Conservation (phyloP, 2,329 filamentous ascomycete species). For the Botrytis paeoniae region DNA sequence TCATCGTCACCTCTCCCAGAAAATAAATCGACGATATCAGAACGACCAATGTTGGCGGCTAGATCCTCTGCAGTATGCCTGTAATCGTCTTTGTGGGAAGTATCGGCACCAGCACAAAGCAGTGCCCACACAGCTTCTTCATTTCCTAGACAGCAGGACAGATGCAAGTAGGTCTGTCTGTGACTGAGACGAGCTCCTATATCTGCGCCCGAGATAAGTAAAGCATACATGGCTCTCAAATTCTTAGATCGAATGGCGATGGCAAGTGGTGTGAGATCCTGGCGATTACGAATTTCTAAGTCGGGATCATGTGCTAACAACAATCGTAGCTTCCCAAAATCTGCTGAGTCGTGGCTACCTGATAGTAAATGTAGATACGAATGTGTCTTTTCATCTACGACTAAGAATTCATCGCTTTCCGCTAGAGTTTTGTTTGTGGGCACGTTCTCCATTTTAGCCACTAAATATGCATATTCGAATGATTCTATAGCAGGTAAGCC, state of each 20-base stretch:
- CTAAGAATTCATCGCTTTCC: neutral
- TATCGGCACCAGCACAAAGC: neutral
- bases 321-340: neutral
- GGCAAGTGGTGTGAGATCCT: neutral
- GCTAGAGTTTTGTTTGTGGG: neutral
- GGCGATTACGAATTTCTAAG: neutral
- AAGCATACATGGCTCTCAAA: neutral
- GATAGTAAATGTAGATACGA: neutral
- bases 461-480: too few species aligned
- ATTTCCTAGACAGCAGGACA: neutral
- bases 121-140: neutral
- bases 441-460: neutral
- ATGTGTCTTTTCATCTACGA: neutral
- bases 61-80: neutral
- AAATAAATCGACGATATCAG: neutral
- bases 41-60: neutral
- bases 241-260: neutral
- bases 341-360: neutral
- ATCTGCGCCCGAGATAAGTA: neutral
- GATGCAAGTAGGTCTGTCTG: neutral
- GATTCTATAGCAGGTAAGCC: too few species aligned
- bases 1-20: fast-evolving
- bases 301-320: neutral
- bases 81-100: neutral
- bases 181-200: too few species aligned